phyloP scores from a whole-genome alignment of 1,284 basidiomycete genomes.

The Malassezia arunalokei region DNA sequence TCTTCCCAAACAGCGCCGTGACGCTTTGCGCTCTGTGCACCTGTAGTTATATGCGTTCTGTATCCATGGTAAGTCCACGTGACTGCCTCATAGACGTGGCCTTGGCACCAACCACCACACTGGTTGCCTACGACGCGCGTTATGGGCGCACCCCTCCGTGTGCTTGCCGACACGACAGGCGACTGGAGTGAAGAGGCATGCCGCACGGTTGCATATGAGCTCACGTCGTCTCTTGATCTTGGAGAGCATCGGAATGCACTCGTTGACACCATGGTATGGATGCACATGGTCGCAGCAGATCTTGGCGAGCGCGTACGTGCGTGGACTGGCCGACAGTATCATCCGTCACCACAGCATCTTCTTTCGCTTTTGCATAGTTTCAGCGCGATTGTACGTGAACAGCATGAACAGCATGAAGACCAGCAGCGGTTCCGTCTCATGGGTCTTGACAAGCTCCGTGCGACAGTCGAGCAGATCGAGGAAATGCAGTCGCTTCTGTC shows the following conservation, averaged over 20 bases:
- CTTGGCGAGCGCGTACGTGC: conserved; percentile 80
- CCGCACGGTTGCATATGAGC: conserved; percentile 38
- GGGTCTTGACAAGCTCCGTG: conserved; percentile 87
- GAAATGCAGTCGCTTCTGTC: conserved; percentile 89
- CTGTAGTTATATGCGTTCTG: not conserved
- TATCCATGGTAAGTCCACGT: too few species aligned
- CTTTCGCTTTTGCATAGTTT: conserved; percentile 98
- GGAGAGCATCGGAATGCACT: conserved; percentile 49
- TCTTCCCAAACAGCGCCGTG: not conserved
- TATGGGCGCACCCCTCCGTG: not conserved
- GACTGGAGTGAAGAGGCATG: conserved; percentile 46
- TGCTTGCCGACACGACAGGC: conserved; percentile 17
- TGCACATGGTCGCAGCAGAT: conserved; percentile 78
- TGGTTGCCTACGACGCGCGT: not conserved
- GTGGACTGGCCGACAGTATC: conserved; percentile 81
- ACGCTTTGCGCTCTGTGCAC: not conserved
- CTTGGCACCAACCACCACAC: too few species aligned
- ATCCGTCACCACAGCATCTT: conserved; percentile 96
- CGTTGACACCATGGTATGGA: conserved; percentile 82
- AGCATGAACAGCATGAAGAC: conserved; percentile 95
- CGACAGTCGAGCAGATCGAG: conserved; percentile 65
- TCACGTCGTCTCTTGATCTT: conserved; percentile 38
- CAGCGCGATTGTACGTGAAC: conserved; percentile 87
- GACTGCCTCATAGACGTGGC: too few species aligned
- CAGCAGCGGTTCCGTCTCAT: conserved; percentile 97